Percentiles rank a stretch among this genome's conserved stretches.
Conservation (phyloP, 2,329 filamentous ascomycete species). For the Colletotrichum agaves region DNA sequence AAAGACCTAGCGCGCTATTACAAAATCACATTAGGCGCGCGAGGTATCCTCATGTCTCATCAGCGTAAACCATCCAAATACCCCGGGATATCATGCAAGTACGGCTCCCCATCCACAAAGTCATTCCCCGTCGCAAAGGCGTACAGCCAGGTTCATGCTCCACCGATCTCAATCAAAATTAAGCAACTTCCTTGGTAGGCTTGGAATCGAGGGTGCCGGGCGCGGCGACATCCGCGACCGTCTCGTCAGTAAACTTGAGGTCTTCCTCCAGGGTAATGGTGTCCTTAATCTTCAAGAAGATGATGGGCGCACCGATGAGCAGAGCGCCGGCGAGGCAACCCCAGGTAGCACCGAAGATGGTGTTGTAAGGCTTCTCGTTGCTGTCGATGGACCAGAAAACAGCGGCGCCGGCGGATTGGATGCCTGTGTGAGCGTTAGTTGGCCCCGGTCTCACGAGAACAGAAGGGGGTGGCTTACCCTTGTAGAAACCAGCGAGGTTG, state of each 20-base stretch:
- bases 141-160: too few relatives aligned
- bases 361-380: constrained; percentile 71
- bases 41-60: constrained; percentile 24
- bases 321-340: constrained; percentile 79
- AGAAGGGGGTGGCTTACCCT: constrained; percentile 51
- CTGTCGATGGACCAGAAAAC: constrained; percentile 79
- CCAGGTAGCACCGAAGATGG: constrained; percentile 79
- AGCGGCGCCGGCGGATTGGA: constrained; percentile 87
- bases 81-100: constrained; percentile 20
- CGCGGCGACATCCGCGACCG: constrained; percentile 72
- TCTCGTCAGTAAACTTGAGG: constrained; percentile 87
- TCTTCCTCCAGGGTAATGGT: constrained; percentile 85
- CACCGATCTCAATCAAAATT: too few relatives aligned
- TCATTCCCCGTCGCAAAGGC: background rate
- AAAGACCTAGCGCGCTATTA: background rate
- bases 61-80: background rate
- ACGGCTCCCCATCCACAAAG: background rate
- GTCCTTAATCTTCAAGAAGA: constrained; percentile 83
- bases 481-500: constrained; percentile 92
- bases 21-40: background rate
- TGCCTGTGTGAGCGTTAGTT: constrained; percentile 50
- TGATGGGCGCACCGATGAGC: constrained; percentile 80
- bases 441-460: background rate
- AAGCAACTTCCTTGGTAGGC: constrained; percentile 21
- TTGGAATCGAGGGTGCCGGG: constrained; percentile 34